These are phyloP conservation scores for Arthrobotrys sinensis DNA, from an alignment of 2,329 filamentous ascomycete species.

Conservation along the genomic window DNA sequence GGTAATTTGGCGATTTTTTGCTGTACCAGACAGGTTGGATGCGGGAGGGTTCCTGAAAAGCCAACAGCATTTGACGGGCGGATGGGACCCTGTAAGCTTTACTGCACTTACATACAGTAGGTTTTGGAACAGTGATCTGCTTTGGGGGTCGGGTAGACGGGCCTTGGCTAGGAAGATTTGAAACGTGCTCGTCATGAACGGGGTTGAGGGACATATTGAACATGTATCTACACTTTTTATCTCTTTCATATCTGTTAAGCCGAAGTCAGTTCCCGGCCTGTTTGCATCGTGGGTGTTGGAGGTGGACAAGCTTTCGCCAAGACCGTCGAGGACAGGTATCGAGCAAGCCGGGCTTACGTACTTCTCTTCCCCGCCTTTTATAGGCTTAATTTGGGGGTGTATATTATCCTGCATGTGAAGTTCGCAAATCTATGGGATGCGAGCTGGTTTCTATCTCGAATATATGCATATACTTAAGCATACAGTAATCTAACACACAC, in stretches of 20 bases:
- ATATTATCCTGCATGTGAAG: background rate
- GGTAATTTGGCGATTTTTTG: too few species aligned
- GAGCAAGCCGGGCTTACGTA: slow-evolving; percentile 46
- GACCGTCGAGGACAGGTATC: slow-evolving; percentile 30
- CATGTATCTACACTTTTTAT: background rate
- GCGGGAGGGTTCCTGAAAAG: background rate
- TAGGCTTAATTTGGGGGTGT: slow-evolving; percentile 14
- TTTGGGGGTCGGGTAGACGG: slow-evolving; percentile 12
- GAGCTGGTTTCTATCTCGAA: too few species aligned
- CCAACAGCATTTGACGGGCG: background rate
- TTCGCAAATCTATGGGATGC: background rate
- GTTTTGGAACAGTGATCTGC: background rate
- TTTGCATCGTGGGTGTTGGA: background rate
- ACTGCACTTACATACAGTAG: background rate
- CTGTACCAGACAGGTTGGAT: too few species aligned
- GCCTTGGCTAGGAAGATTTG: slow-evolving; percentile 1
- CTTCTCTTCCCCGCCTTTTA: slow-evolving; percentile 13
- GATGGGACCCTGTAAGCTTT: background rate
- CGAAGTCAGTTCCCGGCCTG: slow-evolving; percentile 5
- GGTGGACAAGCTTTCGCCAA: slow-evolving; percentile 60
- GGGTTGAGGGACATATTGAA: background rate
- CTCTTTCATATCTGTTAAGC: background rate
- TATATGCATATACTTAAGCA: too few species aligned
- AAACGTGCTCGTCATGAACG: slow-evolving; percentile 16
- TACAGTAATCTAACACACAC: background rate